Evolutionary conservation across 2,329 filamentous ascomycete genomes (phyloP).

Genomic region (Ophiostoma perfectum): DNA sequence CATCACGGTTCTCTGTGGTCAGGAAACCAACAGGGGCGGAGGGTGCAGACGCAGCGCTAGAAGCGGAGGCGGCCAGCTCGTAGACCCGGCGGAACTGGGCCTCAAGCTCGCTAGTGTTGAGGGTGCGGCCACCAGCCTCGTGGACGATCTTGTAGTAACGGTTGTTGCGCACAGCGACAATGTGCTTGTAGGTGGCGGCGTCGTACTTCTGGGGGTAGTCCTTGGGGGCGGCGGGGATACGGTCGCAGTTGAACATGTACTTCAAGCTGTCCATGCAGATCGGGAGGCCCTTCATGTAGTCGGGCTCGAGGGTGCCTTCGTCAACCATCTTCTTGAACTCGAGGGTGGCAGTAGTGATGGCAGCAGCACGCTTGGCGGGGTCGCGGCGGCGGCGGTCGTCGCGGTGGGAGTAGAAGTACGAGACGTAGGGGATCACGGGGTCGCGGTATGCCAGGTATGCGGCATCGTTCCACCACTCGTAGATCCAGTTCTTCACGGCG

Average conservation of each 20-base stretch:
- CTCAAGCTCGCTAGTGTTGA: constrained; percentile 86
- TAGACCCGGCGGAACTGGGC: constrained; percentile 83
- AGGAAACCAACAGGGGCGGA: constrained; percentile 73
- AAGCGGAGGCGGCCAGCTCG: constrained; percentile 51
- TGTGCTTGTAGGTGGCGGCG: constrained; percentile 67
- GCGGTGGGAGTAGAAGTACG: constrained; percentile 98
- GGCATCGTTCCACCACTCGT: constrained; percentile 96
- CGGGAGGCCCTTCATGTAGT: constrained; percentile 97
- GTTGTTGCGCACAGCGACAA: constrained; percentile 88
- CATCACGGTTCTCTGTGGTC: constrained; percentile 87
- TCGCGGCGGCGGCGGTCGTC: constrained; percentile 85
- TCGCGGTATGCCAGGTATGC: constrained; percentile 93
- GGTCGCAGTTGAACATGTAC: constrained; percentile 96
- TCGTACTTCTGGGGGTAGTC: constrained; percentile 82
- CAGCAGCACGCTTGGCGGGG: constrained; percentile 87
- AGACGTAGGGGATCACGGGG: constrained; percentile 94
- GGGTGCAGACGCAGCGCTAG: constrained; percentile 42
- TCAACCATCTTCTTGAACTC: constrained; percentile 96
- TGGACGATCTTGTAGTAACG: constrained; percentile 91
- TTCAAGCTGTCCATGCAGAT: constrained; percentile 98
- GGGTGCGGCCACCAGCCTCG: constrained; percentile 73
- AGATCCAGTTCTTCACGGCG: constrained; percentile 85
- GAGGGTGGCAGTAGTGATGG: constrained; percentile 75
- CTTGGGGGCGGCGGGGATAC: constrained; percentile 73
- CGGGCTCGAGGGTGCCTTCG: constrained; percentile 74